Evolutionary conservation across 306 rosid species (phyloP), one percentile per base, ranked within the genome.

Genomic region (Castanea mollissima): DNA sequence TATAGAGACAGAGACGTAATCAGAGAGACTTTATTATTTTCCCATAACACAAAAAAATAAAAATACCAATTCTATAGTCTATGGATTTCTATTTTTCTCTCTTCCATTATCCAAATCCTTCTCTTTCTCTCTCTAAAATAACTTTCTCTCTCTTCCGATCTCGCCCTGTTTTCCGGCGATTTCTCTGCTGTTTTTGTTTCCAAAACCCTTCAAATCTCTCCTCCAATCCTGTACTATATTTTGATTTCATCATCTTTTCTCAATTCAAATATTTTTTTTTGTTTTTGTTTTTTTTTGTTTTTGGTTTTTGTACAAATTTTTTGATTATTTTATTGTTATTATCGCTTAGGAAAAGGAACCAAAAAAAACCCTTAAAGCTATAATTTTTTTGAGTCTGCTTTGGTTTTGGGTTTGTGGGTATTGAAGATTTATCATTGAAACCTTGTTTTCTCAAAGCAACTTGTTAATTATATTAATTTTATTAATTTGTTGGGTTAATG

Each of bases 131-230:
- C 86, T 59, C 83, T 56, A 63, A 16, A 58, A 20, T 73, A 21
- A 63, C 60, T 78, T 21, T 86, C 85, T 86, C 91, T 80, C 88
- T 85, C 94, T 44, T 79, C 89, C 5, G 86, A 88, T 86, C 88
- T 68, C 82, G 60, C 76, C 83, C 35, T 65, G n/a, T 87, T 84
- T 76, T 79, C 87, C 71, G 88, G 84, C 78, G 85, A 81, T 74
- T 80, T 77, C 63, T 79, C 68, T 73, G 83, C 75, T 57, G 77
- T 75, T 81, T 82, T 80, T 80, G 23, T 32, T 46, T 74, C 58
- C 19, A 18, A 63, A 82, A 72, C 73, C 73, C 68, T 62, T 16
- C 56, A 25, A 41, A 32, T 62, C 49, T 60, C 5, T 71, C 73
- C 57, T 29, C 27, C 25, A 73, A 69, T 69, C 72, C 46, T 78